A percentile compares a stretch with the other conserved stretches of the same genome.
These are phyloP conservation scores for Fusarium scirpi DNA, from an alignment of 2,329 filamentous ascomycete species.

Conservation along the genomic window DNA sequence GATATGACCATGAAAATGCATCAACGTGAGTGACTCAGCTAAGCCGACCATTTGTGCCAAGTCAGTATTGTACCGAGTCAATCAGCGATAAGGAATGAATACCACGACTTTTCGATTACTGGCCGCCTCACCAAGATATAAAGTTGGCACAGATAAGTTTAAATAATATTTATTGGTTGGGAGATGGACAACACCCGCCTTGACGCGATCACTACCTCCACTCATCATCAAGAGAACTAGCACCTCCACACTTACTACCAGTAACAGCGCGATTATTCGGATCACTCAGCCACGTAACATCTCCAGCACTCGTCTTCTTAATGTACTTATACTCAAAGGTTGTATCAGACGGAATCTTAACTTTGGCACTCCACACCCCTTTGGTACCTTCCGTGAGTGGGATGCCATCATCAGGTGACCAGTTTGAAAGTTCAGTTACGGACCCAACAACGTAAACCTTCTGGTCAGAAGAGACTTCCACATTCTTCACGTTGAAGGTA, in stretches of 20 bases:
- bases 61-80: fast-evolving
- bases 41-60: fast-evolving
- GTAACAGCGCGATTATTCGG: constrained; percentile 50
- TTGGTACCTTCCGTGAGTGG: constrained; percentile 63
- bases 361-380: constrained; percentile 63
- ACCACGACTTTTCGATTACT: fast-evolving
- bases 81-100: background rate
- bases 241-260: constrained; percentile 14
- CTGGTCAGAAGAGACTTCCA: constrained; percentile 26
- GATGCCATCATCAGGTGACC: constrained; percentile 57
- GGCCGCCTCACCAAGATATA: background rate
- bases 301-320: constrained; percentile 62
- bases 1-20: too few relatives aligned
- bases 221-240: constrained; percentile 18
- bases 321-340: constrained; percentile 73
- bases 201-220: constrained; percentile 16
- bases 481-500: constrained; percentile 37
- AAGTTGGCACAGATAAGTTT: fast-evolving
- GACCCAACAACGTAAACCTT: constrained; percentile 43
- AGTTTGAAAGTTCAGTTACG: constrained; percentile 55
- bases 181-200: too few relatives aligned
- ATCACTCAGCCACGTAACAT: constrained; percentile 69
- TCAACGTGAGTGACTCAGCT: too few relatives aligned
- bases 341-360: constrained; percentile 64
- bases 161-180: background rate